Conservation (phyloP, 163 green algal genomes). For the Coccomyxa subellipsoidea region DNA sequence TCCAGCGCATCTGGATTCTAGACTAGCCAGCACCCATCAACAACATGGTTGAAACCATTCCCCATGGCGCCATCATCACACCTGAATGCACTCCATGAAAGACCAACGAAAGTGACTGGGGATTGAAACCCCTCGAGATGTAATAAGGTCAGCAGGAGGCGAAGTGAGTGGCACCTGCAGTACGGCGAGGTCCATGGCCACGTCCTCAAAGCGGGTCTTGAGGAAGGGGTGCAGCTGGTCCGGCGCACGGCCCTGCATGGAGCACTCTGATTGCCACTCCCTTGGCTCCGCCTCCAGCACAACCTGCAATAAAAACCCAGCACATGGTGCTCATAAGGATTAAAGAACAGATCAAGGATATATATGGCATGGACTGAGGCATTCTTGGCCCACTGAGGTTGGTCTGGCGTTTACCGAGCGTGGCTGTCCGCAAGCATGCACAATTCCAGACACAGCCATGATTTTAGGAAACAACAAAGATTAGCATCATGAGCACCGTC, state of each 20-base stretch:
- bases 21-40: neutral
- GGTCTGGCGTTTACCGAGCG: too few relatives aligned
- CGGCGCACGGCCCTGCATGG: neutral
- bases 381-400: too few relatives aligned
- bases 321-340: neutral
- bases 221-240: neutral
- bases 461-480: neutral
- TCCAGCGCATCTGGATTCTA: neutral
- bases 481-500: too few relatives aligned
- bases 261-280: conserved; percentile 24
- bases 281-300: conserved; percentile 27
- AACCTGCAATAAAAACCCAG: conserved; percentile 2
- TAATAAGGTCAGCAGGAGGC: too few relatives aligned
- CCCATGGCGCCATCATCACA: too few relatives aligned
- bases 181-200: conserved; percentile 44
- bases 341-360: too few relatives aligned
- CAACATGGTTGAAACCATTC: too few relatives aligned
- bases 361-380: too few relatives aligned
- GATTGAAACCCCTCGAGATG: too few relatives aligned
- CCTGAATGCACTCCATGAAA: too few relatives aligned
- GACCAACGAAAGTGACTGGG: too few relatives aligned
- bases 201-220: conserved; percentile 7
- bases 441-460: neutral
- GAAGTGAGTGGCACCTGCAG: too few relatives aligned
- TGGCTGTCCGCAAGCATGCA: neutral